Evolutionary conservation across 768 basidiomycete species (phyloP).

Genomic region (Dendrothele bispora): DNA sequence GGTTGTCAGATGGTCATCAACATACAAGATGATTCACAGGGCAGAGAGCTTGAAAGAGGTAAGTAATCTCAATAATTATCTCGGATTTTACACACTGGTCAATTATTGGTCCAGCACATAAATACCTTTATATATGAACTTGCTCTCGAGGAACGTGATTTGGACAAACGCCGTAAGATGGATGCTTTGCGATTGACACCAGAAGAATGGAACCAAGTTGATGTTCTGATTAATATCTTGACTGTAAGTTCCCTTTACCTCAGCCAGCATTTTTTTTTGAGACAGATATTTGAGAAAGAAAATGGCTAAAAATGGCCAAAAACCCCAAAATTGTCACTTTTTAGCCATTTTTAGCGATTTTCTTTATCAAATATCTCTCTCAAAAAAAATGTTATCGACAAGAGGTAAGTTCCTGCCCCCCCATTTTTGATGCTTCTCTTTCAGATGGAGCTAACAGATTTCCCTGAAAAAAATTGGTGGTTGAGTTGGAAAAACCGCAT

Average conservation of each 20-base stretch:
- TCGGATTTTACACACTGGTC: slow-evolving; percentile 2
- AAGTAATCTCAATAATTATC: background rate
- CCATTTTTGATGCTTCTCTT: no score
- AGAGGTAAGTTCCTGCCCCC: no score
- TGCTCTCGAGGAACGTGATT: slow-evolving; percentile 14
- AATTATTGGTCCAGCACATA: slow-evolving; percentile 13
- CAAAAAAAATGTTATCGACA: no score
- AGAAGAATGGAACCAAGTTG: slow-evolving; percentile 22
- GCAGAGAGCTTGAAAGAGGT: slow-evolving; percentile 18
- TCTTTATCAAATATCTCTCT: no score
- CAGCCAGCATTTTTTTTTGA: no score
- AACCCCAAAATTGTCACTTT: no score
- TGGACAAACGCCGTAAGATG: slow-evolving; percentile 13
- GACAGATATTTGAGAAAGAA: no score
- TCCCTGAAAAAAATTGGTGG: no score
- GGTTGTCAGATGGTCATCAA: slow-evolving; percentile 26
- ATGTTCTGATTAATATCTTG: slow-evolving; percentile 17
- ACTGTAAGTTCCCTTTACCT: slow-evolving; percentile 11
- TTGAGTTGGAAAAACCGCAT: no score
- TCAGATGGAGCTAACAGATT: no score
- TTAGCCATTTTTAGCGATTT: no score
- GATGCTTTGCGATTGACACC: slow-evolving; percentile 12
- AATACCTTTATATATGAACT: slow-evolving; percentile 24
- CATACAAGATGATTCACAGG: slow-evolving; percentile 23
- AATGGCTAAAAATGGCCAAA: no score